Evolutionary conservation across 139 green algal species (phyloP).

Genomic region (Picochlorum sp.): DNA sequence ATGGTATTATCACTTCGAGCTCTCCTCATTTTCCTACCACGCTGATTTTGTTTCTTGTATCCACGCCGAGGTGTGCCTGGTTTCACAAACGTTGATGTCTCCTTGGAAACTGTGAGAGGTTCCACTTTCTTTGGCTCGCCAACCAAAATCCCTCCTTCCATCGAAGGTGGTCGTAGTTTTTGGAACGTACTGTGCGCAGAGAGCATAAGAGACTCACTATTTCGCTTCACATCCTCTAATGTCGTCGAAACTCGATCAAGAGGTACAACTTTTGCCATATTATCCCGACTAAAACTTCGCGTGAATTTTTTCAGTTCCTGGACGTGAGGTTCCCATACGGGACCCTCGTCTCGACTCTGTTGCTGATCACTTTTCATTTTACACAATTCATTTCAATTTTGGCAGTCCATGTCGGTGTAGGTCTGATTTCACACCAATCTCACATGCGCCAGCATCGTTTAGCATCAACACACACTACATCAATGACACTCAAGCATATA

Average conservation of each 20-base stretch:
- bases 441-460: no score
- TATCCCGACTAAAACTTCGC: conserved; percentile 1
- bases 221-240: conserved; percentile 19
- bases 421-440: no score
- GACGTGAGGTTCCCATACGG: background rate
- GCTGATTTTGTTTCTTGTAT: background rate
- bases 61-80: no score
- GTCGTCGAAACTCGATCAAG: conserved; percentile 12
- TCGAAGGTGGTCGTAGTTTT: conserved; percentile 5
- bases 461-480: no score
- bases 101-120: no score
- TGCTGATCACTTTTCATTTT: no score
- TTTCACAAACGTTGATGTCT: background rate
- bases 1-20: conserved; percentile 17
- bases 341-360: no score
- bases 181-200: conserved; percentile 12
- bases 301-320: background rate
- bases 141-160: no score
- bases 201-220: conserved; percentile 10
- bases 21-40: conserved; percentile 9
- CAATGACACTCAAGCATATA: no score
- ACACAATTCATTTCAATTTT: no score
- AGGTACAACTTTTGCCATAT: background rate
- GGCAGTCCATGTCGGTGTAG: no score
- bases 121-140: no score